These are phyloP conservation scores for Vicia villosa DNA, from an alignment of 306 rosid genomes.

Conservation along the genomic window DNA sequence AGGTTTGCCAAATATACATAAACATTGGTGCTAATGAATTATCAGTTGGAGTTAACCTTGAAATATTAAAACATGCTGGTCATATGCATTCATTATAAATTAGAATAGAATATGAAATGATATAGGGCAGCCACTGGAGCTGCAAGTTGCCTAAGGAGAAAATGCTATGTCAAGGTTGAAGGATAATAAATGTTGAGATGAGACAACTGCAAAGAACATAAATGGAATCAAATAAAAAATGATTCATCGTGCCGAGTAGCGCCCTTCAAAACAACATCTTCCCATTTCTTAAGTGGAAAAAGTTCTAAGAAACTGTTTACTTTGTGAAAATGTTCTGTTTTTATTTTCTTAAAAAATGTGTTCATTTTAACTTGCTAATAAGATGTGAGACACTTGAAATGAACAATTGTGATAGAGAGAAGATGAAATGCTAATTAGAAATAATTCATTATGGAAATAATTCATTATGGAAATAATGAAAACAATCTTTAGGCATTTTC, in stretches of 20 bases:
- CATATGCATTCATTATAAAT: slow-evolving; percentile 12
- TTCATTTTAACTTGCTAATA: too few relatives aligned
- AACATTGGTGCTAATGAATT: neutral
- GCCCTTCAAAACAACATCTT: neutral
- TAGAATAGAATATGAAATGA: slow-evolving; percentile 46
- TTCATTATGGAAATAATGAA: too few relatives aligned
- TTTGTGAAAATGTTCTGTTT: neutral
- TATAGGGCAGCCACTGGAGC: slow-evolving; percentile 8
- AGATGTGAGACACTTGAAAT: too few relatives aligned
- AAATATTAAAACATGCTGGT: neutral
- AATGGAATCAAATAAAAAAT: neutral
- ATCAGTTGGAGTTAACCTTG: neutral
- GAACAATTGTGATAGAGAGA: too few relatives aligned
- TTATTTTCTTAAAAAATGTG: too few relatives aligned
- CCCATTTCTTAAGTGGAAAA: neutral
- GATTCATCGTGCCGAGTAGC: neutral
- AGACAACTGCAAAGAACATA: neutral
- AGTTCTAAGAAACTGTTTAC: neutral
- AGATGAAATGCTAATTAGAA: too few relatives aligned
- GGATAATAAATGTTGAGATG: neutral
- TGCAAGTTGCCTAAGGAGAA: neutral
- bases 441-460: too few relatives aligned
- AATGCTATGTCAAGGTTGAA: neutral
- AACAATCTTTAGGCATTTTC: too few relatives aligned
- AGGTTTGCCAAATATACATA: neutral